Base-by-base conservation (phyloP, 2,329 filamentous ascomycete genomes). In the Paecilomyces formosus region DNA sequence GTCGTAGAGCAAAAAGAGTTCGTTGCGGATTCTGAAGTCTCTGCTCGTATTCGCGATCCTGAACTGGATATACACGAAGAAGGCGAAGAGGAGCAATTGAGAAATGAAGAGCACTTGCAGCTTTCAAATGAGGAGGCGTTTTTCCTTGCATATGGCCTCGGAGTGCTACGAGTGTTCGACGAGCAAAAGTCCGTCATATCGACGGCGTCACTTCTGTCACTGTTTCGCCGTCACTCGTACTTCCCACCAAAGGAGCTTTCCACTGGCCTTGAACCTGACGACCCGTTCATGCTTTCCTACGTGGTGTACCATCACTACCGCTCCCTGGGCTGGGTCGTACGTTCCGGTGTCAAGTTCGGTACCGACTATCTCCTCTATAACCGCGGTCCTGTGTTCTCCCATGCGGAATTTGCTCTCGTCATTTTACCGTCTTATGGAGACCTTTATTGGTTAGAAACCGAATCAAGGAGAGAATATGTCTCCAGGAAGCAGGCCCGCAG, bases 321-420 rank as follows among this genome's bases (percentile, higher is more conserved):
- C 39, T 96, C 92, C 0, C 81, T 97, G 0, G 94, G 94, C 24
- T 99, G 94, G 93, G 90, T 97, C 1, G 88, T 95, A 0, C 88
- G 95, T 13, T 86, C 89, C 4, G 95, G 94, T 35, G 87, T 96
- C 71, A 99, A 99, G 70, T 99, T 99, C 66, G 90, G 90, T 22
- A 89, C 92, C 9, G 94, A 99, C 73, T 97, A 90, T 79, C 79
- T 99, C n/a, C 82, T 99, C 7, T 99, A 99, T 75, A 87, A 91
- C 58, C 88, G 92, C 21, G 94, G 94, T 0, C 94, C 94, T 0
- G 93, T 94, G 0, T 97, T 99, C 72, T 87, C 91, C 22, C 94
- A 99, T 70, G 94, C 94, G 22, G 92, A 97, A 69, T 99, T 97
- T 70, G 92, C 90, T 0, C 77, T 97, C 51, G 81, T 93, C 24